Conservation (phyloP, 106 monocot species). For the Platanthera zijinensis region DNA sequence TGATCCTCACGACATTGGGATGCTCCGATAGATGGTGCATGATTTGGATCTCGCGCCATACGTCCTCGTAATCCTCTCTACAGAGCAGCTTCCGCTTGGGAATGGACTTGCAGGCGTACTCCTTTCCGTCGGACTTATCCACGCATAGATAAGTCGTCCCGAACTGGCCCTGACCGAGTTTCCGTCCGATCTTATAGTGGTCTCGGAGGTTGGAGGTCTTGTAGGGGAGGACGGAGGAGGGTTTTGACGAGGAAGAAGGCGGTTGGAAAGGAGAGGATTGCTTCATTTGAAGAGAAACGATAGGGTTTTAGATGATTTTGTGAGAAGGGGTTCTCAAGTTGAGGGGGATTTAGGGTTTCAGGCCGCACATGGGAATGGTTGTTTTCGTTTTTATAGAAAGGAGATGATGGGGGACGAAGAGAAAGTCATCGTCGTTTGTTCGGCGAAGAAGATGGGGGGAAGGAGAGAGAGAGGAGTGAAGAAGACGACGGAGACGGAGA, state of each 20-base stretch:
- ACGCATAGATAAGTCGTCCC: conserved; percentile 68
- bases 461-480: conserved; percentile 3
- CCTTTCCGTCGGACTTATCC: conserved; percentile 38
- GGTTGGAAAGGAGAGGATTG: conserved; percentile 6
- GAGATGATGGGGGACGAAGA: background rate
- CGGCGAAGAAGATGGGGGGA: conserved; percentile 1
- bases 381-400: background rate
- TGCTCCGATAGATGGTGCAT: conserved; percentile 72
- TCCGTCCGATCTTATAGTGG: conserved; percentile 61
- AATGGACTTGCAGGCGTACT: conserved; percentile 87
- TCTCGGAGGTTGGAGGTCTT: conserved; percentile 67
- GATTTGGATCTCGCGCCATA: conserved; percentile 60
- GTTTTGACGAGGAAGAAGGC: conserved; percentile 19
- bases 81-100: conserved; percentile 70
- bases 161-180: conserved; percentile 78
- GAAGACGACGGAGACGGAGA: background rate
- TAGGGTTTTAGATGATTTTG: background rate
- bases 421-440: background rate
- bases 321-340: background rate
- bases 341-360: background rate
- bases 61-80: conserved; percentile 59
- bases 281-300: conserved; percentile 12
- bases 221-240: conserved; percentile 50
- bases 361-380: background rate
- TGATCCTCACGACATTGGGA: conserved; percentile 72